Base-by-base conservation (phyloP, 23 red algal species). In the Gracilaria domingensis region DNA sequence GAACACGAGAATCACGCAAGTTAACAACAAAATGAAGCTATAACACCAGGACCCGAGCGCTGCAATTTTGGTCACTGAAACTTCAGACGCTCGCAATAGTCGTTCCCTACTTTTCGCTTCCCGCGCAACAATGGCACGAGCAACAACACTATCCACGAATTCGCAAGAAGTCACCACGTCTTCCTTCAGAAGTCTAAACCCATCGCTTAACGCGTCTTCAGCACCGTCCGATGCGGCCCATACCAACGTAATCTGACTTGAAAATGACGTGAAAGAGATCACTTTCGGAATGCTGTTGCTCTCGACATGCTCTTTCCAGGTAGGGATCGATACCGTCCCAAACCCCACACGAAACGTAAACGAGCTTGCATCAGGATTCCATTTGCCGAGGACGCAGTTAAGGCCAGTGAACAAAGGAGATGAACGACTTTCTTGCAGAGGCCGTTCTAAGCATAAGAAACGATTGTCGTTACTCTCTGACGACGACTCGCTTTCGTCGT, bases 311-410 rank as follows among this genome's bases (percentile, higher is more conserved):
- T 36, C 66, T 5, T 36, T 16, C 66, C 66, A 71, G 4, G 1
- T 17, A 8, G 35, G 66, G 5, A 2, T 4, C 4, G 30, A 37
- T 25, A 71, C 25, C 8, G 30, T 36, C 6, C 30, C 66, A 29
- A 34, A 17, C 4, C 66, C 44, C 5, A 82, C 53, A 21, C 79
- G 79, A 61, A 82, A 82, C 8, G 79, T 60, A 17, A 82, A 82
- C 24, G 24, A 12, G 17, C 16, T 40, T 23, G 26, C 79, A 24
- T 59, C 24, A 9, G 9, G 25, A 58, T 38, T 34, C 79, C 79
- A 82, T 0, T 4, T 11, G 6, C 79, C 79, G 9, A 82, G 32
- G 24, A 82, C 50, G 51, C 79, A 82, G n/a, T 29, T 82, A 58
- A 82, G 51, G 12, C 33, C 20, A 18, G 51, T 14, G 8, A 40